Percentiles rank a stretch among this genome's conserved stretches.
Conservation (phyloP, 495 filamentous ascomycete species). For the Neurospora intermedia region DNA sequence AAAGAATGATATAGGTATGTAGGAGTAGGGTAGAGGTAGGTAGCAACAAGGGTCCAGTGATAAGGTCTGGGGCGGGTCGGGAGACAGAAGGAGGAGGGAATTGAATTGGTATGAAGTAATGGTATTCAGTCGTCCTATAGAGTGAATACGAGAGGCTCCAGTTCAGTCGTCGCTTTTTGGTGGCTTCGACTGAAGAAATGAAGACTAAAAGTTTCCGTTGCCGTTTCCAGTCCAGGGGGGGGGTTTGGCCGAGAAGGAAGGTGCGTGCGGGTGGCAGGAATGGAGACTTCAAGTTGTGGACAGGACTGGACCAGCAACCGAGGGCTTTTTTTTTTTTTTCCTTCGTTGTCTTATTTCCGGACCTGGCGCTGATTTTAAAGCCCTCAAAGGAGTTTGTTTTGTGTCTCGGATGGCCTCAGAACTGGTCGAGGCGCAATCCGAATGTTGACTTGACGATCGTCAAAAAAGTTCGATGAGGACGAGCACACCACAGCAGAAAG, state of each 20-base stretch:
- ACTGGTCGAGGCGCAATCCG: not conserved
- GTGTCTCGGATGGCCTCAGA: not conserved
- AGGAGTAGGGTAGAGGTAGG: not conserved
- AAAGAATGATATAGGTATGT: not conserved
- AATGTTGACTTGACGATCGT: not conserved
- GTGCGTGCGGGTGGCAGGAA: not conserved
- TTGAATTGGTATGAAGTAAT: not conserved
- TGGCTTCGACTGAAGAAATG: not conserved
- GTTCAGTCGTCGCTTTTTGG: not conserved
- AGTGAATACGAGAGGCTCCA: not conserved
- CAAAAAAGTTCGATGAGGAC: not conserved
- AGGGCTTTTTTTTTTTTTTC: not conserved
- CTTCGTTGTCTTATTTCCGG: not conserved
- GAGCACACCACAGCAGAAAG: not conserved
- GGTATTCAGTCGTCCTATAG: not conserved
- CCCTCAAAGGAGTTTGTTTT: not conserved
- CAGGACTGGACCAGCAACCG: not conserved
- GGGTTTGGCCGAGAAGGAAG: not conserved
- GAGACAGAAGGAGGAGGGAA: not conserved
- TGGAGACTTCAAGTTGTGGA: not conserved
- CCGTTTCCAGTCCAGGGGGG: not conserved
- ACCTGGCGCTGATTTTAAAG: not conserved
- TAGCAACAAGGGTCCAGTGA: not conserved
- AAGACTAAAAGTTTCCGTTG: not conserved
- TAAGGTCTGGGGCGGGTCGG: not conserved